These are phyloP conservation scores for Penicillium nordicum DNA, from an alignment of 2,329 filamentous ascomycete genomes.

Conservation along the genomic window DNA sequence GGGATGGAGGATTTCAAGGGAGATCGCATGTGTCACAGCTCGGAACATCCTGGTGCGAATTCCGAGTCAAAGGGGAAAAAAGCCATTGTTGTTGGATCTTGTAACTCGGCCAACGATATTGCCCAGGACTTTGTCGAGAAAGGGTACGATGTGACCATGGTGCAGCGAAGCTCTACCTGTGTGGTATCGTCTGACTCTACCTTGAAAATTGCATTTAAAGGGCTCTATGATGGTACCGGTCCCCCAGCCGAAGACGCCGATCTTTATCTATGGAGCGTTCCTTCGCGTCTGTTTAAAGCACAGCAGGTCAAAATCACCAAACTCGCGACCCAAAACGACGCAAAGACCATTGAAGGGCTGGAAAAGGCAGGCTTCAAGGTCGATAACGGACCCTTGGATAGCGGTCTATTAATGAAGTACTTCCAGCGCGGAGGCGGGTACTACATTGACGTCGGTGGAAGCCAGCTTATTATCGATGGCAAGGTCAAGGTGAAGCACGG, in stretches of 20 bases:
- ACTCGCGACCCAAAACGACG: constrained; percentile 35
- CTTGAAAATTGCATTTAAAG: constrained; percentile 52
- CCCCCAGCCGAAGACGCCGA: constrained; percentile 67
- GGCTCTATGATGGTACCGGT: constrained; percentile 46
- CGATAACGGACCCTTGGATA: constrained; percentile 56
- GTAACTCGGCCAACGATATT: constrained; percentile 68
- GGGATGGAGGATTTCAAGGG: constrained; percentile 57
- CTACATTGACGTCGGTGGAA: constrained; percentile 67
- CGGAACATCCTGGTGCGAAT: constrained; percentile 55
- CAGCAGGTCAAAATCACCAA: constrained; percentile 50
- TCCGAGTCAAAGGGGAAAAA: constrained; percentile 53
- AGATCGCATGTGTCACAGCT: constrained; percentile 58
- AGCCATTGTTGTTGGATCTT: constrained; percentile 64
- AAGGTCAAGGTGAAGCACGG: constrained; percentile 64
- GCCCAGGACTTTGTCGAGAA: constrained; percentile 65
- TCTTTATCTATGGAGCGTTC: constrained; percentile 56
- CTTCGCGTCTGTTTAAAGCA: constrained; percentile 59
- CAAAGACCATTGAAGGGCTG: constrained; percentile 45
- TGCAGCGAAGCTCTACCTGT: constrained; percentile 64
- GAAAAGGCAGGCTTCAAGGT: constrained; percentile 58
- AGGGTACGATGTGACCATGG: constrained; percentile 65
- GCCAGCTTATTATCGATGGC: constrained; percentile 59
- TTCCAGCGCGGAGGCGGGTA: constrained; percentile 65
- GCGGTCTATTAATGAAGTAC: constrained; percentile 61
- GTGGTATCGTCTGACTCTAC: constrained; percentile 58